These are phyloP conservation scores for Agrocybe chaxingu DNA, from an alignment of 768 basidiomycete species.

Conservation along the genomic window DNA sequence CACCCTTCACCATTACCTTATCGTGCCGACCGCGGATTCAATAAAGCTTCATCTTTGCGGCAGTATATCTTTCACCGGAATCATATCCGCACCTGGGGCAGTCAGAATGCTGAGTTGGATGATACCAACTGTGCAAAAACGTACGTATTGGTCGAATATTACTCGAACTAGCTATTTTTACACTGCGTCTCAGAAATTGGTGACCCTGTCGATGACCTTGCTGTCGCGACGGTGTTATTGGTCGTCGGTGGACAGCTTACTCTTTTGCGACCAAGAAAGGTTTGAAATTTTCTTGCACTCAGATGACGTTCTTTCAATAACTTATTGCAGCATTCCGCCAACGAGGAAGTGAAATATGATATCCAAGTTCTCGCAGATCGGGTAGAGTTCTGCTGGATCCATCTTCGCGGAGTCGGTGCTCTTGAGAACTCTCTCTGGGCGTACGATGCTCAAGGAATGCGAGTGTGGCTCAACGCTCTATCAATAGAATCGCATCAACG, in stretches of 20 bases:
- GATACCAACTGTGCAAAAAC: conserved; percentile 90
- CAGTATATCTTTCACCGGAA: conserved; percentile 90
- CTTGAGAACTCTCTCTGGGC: conserved; percentile 98
- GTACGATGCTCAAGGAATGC: conserved; percentile 85
- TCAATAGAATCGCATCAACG: conserved; percentile 64
- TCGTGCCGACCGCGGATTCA: conserved; percentile 77
- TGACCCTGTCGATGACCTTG: conserved; percentile 88
- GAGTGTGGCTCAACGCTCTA: conserved; percentile 95
- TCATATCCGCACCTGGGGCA: conserved; percentile 77
- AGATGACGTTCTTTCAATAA: neutral
- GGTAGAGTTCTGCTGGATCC: conserved; percentile 99
- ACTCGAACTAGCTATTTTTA: conserved; percentile 5
- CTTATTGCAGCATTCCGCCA: conserved; percentile 53
- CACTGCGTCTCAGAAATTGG: conserved; percentile 67
- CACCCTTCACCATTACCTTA: conserved; percentile 87
- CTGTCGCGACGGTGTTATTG: conserved; percentile 94
- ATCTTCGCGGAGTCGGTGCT: conserved; percentile 87
- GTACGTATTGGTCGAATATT: conserved; percentile 41
- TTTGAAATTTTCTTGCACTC: conserved; percentile 19
- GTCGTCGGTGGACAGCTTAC: conserved; percentile 91
- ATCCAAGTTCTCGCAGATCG: conserved; percentile 95
- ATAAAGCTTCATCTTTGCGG: conserved; percentile 90
- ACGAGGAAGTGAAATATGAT: conserved; percentile 93
- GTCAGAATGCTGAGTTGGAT: conserved; percentile 96
- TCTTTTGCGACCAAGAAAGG: conserved; percentile 86